phyloP scores from a whole-genome alignment of 176 grass and related monocot genomes.

The Aegilops longissima region DNA sequence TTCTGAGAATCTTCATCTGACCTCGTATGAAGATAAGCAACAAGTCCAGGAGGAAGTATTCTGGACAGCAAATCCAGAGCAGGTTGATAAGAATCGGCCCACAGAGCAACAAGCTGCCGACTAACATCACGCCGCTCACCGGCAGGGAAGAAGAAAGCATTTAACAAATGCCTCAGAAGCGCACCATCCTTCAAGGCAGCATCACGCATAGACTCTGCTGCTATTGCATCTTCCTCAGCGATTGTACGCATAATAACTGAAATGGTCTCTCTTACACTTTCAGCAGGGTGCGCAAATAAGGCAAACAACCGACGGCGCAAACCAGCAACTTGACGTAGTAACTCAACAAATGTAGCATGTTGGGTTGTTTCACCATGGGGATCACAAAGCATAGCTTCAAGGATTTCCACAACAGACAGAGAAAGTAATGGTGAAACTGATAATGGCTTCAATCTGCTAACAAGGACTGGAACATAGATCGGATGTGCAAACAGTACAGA shows the following conservation, averaged over 20 bases:
- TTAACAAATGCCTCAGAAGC: conserved; percentile 92
- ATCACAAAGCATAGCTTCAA: conserved; percentile 99
- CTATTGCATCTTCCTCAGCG: conserved; percentile 99
- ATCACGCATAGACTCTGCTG: conserved; percentile 98
- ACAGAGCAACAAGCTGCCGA: conserved; percentile 94
- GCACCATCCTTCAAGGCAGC: conserved; percentile 98
- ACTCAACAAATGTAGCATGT: conserved; percentile 97
- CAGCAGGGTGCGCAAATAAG: conserved; percentile 95
- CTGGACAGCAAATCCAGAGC: conserved; percentile 91
- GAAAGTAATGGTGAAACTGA: conserved; percentile 94
- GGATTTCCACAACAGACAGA: conserved; percentile 81
- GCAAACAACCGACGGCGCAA: conserved; percentile 88
- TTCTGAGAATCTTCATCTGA: conserved; percentile 93
- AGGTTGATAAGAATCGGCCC: conserved; percentile 99
- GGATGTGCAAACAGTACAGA: conserved; percentile 84
- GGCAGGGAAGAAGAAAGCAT: conserved; percentile 87
- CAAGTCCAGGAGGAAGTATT: conserved; percentile 97
- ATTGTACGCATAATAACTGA: conserved; percentile 99
- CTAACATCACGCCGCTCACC: conserved; percentile 93
- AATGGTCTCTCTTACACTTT: conserved; percentile 92
- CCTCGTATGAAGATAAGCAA: conserved; percentile 95
- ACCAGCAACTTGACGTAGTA: conserved; percentile 95
- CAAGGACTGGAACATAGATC: conserved; percentile 79
- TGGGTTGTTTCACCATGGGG: conserved; percentile 99
- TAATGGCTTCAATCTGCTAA: conserved; percentile 78